Conservation (phyloP, 371 early-diverging fungal species). For the Chytridiales sp. region DNA sequence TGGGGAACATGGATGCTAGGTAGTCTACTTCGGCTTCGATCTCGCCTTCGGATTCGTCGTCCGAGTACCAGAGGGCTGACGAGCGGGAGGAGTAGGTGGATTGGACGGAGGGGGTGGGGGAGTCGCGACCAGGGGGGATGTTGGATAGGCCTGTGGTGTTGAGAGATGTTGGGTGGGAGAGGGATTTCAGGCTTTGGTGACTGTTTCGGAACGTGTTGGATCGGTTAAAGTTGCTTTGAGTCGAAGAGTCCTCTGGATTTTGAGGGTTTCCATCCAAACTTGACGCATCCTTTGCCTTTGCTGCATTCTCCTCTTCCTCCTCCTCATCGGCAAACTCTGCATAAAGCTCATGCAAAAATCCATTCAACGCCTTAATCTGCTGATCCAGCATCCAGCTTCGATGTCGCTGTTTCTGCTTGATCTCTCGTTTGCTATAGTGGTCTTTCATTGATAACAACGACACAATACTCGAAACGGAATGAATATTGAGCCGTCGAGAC, state of each 20-base stretch:
- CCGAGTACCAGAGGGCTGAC: neutral
- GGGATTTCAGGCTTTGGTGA: too few species aligned
- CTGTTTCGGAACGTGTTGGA: neutral
- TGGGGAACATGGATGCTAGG: slow-evolving; percentile 15
- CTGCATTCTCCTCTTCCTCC: neutral
- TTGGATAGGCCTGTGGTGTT: neutral
- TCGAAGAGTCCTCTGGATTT: neutral
- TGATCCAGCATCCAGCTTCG: slow-evolving; percentile 6
- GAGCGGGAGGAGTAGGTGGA: too few species aligned
- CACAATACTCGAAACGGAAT: neutral
- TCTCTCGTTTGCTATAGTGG: too few species aligned
- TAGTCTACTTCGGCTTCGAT: slow-evolving; percentile 19
- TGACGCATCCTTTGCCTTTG: neutral
- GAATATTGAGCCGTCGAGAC: slow-evolving; percentile 5
- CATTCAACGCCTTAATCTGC: slow-evolving; percentile 6
- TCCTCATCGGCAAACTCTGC: slow-evolving; percentile 3
- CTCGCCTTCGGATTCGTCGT: slow-evolving; percentile 6
- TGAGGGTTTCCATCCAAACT: neutral
- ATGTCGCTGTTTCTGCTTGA: neutral
- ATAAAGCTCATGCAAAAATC: slow-evolving; percentile 17
- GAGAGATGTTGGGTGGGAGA: neutral
- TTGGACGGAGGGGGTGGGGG: neutral
- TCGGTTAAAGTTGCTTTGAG: neutral
- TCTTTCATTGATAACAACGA: neutral
- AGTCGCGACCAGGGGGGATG: neutral